Conservation (phyloP, 106 monocot species). For the Dendrobium huoshanense region DNA sequence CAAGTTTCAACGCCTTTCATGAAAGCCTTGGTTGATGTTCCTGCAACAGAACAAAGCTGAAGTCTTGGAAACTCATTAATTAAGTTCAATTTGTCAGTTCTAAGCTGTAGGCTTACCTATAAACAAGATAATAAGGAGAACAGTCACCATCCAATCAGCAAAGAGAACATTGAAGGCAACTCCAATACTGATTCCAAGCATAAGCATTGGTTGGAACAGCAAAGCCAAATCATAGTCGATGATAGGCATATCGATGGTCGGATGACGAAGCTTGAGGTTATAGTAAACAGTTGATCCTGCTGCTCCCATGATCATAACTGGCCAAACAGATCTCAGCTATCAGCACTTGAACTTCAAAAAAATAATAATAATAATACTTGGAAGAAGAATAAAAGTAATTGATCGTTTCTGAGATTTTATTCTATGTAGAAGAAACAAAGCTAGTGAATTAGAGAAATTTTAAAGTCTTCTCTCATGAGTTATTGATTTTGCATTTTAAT, state of each 20-base stretch:
- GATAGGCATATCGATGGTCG: conserved; percentile 53
- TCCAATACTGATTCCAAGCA: conserved; percentile 62
- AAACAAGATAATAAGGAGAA: conserved; percentile 56
- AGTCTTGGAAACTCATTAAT: neutral
- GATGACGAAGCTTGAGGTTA: conserved; percentile 60
- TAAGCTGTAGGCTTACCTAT: conserved; percentile 22
- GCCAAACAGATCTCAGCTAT: neutral
- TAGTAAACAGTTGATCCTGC: conserved; percentile 61
- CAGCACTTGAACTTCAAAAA: neutral
- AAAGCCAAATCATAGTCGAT: conserved; percentile 57
- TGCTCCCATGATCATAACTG: conserved; percentile 67
- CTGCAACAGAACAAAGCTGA: conserved; percentile 16
- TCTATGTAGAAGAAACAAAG: neutral
- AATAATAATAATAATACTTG: neutral
- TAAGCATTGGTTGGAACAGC: conserved; percentile 56
- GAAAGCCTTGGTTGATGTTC: conserved; percentile 55
- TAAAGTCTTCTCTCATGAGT: neutral
- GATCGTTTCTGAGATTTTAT: neutral
- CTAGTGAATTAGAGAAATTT: neutral
- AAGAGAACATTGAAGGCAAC: conserved; percentile 61
- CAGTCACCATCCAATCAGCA: conserved; percentile 66
- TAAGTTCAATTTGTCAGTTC: neutral
- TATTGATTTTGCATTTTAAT: neutral
- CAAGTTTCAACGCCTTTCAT: conserved; percentile 56
- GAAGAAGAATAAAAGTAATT: neutral